Evolutionary conservation across 768 basidiomycete species (phyloP).

Genomic region (Termitomyces heimii): DNA sequence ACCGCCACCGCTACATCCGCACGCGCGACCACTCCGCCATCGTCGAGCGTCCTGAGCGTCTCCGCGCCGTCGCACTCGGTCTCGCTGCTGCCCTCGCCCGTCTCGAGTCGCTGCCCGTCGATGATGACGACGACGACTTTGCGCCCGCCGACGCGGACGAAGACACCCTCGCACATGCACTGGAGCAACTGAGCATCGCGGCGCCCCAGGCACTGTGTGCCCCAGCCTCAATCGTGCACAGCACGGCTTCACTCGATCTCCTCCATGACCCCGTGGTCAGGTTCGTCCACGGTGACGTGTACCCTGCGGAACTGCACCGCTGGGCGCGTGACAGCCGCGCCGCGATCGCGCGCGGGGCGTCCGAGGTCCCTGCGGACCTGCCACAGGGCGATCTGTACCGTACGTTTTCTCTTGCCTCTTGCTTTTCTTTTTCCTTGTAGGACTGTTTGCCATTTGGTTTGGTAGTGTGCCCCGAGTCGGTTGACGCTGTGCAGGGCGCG

Average conservation of each 20-base stretch:
- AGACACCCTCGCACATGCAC: constrained; percentile 42
- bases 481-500: constrained; percentile 77
- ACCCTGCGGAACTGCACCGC: constrained; percentile 53
- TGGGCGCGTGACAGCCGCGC: constrained; percentile 58
- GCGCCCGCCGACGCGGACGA: too few species aligned
- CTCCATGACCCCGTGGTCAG: constrained; percentile 60
- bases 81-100: constrained; percentile 75
- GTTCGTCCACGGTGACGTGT: constrained; percentile 68
- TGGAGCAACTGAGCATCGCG: constrained; percentile 38
- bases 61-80: constrained; percentile 80
- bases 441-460: too few species aligned
- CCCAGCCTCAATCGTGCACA: constrained; percentile 43
- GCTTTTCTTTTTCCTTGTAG: too few species aligned
- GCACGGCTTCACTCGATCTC: constrained; percentile 48
- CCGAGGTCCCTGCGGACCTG: constrained; percentile 70
- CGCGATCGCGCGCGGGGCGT: constrained; percentile 54
- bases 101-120: constrained; percentile 38
- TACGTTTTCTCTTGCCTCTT: too few species aligned
- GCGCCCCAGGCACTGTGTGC: constrained; percentile 11
- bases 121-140: background rate
- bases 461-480: constrained; percentile 71
- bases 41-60: constrained; percentile 87
- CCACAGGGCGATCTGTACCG: constrained; percentile 82
- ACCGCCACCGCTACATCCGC: constrained; percentile 73
- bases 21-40: constrained; percentile 67